Base-by-base conservation (phyloP, 305 asterid species). In the Fraxinus ornus region DNA sequence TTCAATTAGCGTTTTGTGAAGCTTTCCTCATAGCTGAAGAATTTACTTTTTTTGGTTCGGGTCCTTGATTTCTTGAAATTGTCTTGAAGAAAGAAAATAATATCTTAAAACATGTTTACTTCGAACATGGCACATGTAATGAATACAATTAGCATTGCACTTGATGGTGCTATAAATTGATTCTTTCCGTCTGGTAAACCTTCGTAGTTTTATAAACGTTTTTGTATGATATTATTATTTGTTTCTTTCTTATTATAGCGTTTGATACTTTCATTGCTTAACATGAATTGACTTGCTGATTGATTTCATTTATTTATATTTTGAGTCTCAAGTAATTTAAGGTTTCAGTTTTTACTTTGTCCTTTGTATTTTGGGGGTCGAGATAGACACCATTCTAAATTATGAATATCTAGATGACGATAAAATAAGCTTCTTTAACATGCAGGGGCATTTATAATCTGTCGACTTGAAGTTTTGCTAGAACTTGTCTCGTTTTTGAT, bases 11-110 rank as follows among this genome's bases (percentile, higher is more conserved):
- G 75, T 83, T 81, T 83, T 82, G 81, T 81, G 80, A 83, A 85
- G 85, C 79, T 84, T 84, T 84, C 84, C 81, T 62, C 60, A 55
- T 37, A 49, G 72, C 77, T 79, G 80, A 72, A 80, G 36, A 83
- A 47, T 81, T 88, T 84, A 64, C 77, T 1, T 68, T 55, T 52
- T 79, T 80, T 75, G 82, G 41, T 85, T 80, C 36, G 33, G 15
- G 60, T 78, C 83, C 84, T 85, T 79, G 75, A 80, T 82, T 78
- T 82, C 86, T 84, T 82, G 83, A 79, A 71, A 55, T 80, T 41
- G 82, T 80, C 82, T 19, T 66, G 75, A 82, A 68, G 71, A 82
- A 85, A 52, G 84, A 81, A 85, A 88, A 86, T 83, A 88, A 88
- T 60, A 83, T 62, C 64, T 39, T 24, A 30, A 68, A 78, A 82